A percentile compares a stretch with the other conserved stretches of the same genome.
Conservation (phyloP, 2,329 filamentous ascomycete genomes). For the Polytolypa hystricis region DNA sequence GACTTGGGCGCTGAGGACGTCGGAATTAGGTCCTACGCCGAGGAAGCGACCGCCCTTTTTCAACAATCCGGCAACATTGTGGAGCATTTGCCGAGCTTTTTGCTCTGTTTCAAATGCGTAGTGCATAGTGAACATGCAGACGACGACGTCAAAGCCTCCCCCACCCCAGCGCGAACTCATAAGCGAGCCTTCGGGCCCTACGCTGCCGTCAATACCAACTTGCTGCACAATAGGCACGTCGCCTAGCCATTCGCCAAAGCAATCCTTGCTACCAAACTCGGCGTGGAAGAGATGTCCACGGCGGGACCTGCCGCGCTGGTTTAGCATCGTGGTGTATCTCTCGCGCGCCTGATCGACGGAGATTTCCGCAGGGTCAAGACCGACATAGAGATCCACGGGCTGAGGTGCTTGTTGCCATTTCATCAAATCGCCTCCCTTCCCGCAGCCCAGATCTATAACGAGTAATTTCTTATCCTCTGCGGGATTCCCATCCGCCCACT, state of each 20-base stretch:
- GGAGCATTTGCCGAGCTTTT: constrained; percentile 83
- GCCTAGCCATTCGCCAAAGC: constrained; percentile 73
- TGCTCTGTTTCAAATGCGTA: constrained; percentile 92
- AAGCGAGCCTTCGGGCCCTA: constrained; percentile 40
- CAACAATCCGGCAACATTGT: constrained; percentile 78
- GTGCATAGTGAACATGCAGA: constrained; percentile 99
- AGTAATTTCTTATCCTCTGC: constrained; percentile 49
- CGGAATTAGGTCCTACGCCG: constrained; percentile 93
- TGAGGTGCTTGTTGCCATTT: constrained; percentile 97
- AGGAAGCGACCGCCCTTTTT: constrained; percentile 94
- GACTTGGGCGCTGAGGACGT: constrained; percentile 74
- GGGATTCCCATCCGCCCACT: constrained; percentile 30
- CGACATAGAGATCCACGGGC: constrained; percentile 82
- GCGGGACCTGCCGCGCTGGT: constrained; percentile 38
- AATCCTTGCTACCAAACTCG: constrained; percentile 84
- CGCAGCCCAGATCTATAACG: constrained; percentile 89
- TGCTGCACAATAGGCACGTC: constrained; percentile 71
- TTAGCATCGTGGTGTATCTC: constrained; percentile 63
- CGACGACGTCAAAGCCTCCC: constrained; percentile 88
- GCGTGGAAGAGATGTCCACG: constrained; percentile 61
- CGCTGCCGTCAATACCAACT: constrained; percentile 73
- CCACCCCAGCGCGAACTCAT: constrained; percentile 55
- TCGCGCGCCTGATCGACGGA: constrained; percentile 85
- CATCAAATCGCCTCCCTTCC: constrained; percentile 86
- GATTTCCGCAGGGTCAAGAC: constrained; percentile 82